Percentiles rank a stretch among this genome's conserved stretches.
Conservation (phyloP, 2,329 filamentous ascomycete genomes). For the Thielaviopsis punctulata region DNA sequence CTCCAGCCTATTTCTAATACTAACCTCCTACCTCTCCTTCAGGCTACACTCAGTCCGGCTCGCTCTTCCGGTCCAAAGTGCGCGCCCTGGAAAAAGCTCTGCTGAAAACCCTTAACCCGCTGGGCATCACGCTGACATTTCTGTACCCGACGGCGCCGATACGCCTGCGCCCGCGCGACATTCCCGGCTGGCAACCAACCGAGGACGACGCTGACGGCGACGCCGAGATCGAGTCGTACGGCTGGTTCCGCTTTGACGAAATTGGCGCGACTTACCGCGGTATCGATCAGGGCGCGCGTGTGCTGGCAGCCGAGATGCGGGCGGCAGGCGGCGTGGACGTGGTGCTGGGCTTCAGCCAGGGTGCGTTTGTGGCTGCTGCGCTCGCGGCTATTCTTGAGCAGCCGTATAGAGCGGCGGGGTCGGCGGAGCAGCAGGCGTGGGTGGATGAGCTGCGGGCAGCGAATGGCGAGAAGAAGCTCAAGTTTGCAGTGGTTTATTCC, state of each 20-base stretch:
- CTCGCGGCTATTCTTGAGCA: slow-evolving; percentile 56
- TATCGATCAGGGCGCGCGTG: slow-evolving; percentile 48
- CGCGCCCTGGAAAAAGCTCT: slow-evolving; percentile 72
- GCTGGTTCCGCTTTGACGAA: slow-evolving; percentile 64
- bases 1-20: neutral
- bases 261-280: slow-evolving; percentile 46
- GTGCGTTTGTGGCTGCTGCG: slow-evolving; percentile 54
- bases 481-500: slow-evolving; percentile 60
- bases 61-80: slow-evolving; percentile 74
- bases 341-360: slow-evolving; percentile 70
- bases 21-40: neutral
- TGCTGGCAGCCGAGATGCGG: slow-evolving; percentile 43
- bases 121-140: slow-evolving; percentile 35
- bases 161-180: slow-evolving; percentile 44
- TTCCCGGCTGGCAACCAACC: slow-evolving; percentile 46
- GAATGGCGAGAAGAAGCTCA: slow-evolving; percentile 32
- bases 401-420: slow-evolving; percentile 16
- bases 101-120: slow-evolving; percentile 49
- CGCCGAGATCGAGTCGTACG: slow-evolving; percentile 46
- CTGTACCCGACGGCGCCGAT: slow-evolving; percentile 55
- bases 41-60: slow-evolving; percentile 83
- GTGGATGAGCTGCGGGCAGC: slow-evolving; percentile 28
- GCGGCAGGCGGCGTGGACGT: slow-evolving; percentile 56
- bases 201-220: slow-evolving; percentile 22
- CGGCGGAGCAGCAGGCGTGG: slow-evolving; percentile 23